phyloP scores from a whole-genome alignment of 2,329 filamentous ascomycete genomes.

The Hysterium pulicare region DNA sequence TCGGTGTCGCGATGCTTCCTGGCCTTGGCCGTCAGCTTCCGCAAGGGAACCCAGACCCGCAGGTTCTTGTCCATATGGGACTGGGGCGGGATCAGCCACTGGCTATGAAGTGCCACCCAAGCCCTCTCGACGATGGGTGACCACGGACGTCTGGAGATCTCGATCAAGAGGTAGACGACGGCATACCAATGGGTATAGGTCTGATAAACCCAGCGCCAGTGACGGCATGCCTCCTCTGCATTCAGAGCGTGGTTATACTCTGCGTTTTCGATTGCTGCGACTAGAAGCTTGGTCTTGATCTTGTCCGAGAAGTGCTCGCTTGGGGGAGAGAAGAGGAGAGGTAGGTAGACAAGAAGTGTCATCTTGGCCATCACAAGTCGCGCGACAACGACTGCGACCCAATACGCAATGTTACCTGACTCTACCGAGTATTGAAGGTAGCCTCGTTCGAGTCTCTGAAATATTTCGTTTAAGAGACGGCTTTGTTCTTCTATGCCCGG shows the following conservation, averaged over 20 bases:
- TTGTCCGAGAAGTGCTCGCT: conserved; percentile 33
- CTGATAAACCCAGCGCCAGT: conserved; percentile 19
- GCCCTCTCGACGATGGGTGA: conserved; percentile 15
- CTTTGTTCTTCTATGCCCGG: conserved; percentile 43
- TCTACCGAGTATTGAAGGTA: conserved; percentile 41
- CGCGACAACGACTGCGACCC: conserved; percentile 40
- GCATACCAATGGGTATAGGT: conserved; percentile 19
- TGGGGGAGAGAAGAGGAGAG: conserved; percentile 25
- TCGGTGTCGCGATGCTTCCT: conserved; percentile 32
- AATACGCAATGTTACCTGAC: conserved; percentile 31
- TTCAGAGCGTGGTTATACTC: conserved; percentile 34
- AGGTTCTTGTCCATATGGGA: conserved; percentile 27
- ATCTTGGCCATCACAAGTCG: conserved; percentile 55
- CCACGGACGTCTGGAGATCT: conserved; percentile 14
- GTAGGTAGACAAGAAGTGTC: conserved; percentile 31
- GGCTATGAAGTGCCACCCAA: conserved; percentile 26
- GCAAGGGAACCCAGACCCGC: conserved; percentile 36
- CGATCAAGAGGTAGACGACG: conserved; percentile 15
- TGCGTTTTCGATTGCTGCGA: conserved; percentile 53
- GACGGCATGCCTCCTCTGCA: conserved; percentile 9
- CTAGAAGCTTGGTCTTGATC: conserved; percentile 46
- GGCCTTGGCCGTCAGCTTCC: conserved; percentile 28
- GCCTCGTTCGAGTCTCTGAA: conserved; percentile 40
- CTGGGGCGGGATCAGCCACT: conserved; percentile 40
- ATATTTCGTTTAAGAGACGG: conserved; percentile 46